Evolutionary conservation across 345 rosid genomes (phyloP), one percentile per base, ranked within the genome.

Genomic region (Odontarrhena argentea): DNA sequence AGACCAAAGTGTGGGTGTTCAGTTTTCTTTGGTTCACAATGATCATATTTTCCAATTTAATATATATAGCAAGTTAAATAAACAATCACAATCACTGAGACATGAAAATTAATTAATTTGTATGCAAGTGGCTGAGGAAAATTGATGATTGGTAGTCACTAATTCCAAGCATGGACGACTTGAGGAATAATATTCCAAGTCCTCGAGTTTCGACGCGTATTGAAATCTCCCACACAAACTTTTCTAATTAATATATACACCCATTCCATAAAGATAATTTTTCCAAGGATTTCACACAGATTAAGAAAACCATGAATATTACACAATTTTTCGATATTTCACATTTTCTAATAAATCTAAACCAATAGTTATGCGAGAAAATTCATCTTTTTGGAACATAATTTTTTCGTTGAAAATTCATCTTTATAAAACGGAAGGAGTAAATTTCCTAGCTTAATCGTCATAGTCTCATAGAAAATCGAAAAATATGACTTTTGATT

Each of bases 151-250:
- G n/a, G 2, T 26, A 7, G 42, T 51, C 46, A 25, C 53, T 69
- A 22, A 11, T 10, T 60, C 60, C 40, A 69, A 60, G 60, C 61
- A 52, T 43, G 47, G 14, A 43, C 62, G 55, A 70, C 55, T 61
- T 36, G 1, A 44, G 3, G 40, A 53, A 44, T 53, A 61, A 44
- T 52, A 44, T 70, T 44, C 68, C 41, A 70, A 53, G 68, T 70
- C 68, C 11, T 53, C 48, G 34, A 13, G 13, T 43, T 7, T 18
- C 24, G 12, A 62, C 62, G 68, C 53, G 48, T 53, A 44, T 43
- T 14, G 18, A 10, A 61, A 35, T 51, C 40, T 69, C 26, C 74
- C 67, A 60, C 45, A 32, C 44, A 42, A 47, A 35, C 4, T 7
- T 36, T 38, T 15, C 40, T 34, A 43, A 28, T 13, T 7, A 49